Percentiles rank a stretch among this genome's conserved stretches.
These are phyloP conservation scores for Globomyces sp. DNA, from an alignment of 371 early-diverging fungal genomes.

Conservation along the genomic window DNA sequence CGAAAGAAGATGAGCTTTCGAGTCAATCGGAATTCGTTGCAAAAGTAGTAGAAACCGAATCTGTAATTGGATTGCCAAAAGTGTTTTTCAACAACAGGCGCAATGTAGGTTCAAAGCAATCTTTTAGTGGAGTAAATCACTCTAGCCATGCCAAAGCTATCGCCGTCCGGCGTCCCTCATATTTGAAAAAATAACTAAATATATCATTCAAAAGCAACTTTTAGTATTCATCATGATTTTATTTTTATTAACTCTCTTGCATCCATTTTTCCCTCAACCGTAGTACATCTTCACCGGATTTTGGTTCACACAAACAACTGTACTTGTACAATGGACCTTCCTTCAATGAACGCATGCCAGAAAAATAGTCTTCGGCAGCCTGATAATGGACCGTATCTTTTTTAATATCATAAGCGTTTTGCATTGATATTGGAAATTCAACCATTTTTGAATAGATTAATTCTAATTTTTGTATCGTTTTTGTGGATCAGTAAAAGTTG, in stretches of 20 bases:
- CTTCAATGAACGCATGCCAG: conserved; percentile 22
- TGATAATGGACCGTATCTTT: not conserved
- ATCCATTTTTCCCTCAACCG: conserved; percentile 29
- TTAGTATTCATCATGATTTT: no score
- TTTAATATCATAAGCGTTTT: not conserved
- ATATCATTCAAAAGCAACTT: no score
- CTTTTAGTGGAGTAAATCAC: no score
- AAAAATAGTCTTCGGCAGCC: conserved; percentile 2
- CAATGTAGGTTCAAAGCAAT: no score
- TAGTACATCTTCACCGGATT: conserved; percentile 16
- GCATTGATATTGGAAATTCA: conserved; percentile 18
- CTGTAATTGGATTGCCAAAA: no score
- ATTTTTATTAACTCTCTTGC: not conserved
- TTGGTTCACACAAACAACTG: conserved; percentile 28
- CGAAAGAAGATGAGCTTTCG: no score
- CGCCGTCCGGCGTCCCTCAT: no score
- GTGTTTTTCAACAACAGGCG: no score
- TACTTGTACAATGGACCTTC: conserved; percentile 33
- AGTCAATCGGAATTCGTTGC: no score
- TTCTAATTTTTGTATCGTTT: conserved; percentile 14
- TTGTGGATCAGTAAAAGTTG: not conserved
- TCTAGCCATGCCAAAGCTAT: no score
- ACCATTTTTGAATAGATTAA: conserved; percentile 18
- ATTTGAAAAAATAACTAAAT: no score
- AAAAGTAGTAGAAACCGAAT: no score